Base-by-base conservation (phyloP, 2,329 filamentous ascomycete genomes). In the Ceratocystis colombiana region DNA sequence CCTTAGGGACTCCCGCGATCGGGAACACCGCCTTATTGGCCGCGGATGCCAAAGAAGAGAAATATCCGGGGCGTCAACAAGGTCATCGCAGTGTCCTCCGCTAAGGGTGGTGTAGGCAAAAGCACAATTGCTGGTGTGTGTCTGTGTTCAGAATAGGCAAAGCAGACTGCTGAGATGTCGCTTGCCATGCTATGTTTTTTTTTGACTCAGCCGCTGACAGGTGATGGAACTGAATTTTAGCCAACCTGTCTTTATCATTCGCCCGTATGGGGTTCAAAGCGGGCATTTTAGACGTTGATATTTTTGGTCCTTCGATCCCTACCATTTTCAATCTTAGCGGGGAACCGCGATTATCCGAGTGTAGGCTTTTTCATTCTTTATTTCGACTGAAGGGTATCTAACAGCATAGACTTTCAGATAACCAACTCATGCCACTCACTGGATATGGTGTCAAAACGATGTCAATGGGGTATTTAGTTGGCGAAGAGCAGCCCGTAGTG, bases 401-500 rank as follows among this genome's bases (percentile, higher is more conserved):
- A 57, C 41, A 41, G 20, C 5, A n/a, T 28, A 8, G n/a, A 20
- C 7, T 44, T 15, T 17, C 69, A 89, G 84, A 88, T 71, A 91
- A 92, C 72, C 87, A 91, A 71, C 82, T 99, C 2, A 73, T 97
- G 1, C 94, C 94, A 0, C 77, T 99, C 28, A 91, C 89, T 25
- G 96, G 96, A 73, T 97, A 97, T 78, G 94, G 94, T 50, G 83
- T 99, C 66, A 95, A 95, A 76, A 95, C 91, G 65, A 99, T 99
- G 94, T 96, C 92, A 0, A 97, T 99, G 89, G 94, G 94, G 62
- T 97, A 96, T 70, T 82, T 99, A 0, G 85, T 96, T 1, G 84
- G 84, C 22, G 87, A 90, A 70, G 82, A 85, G 10, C 88, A 89
- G 4, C 90, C 92, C 0, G 88, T 99, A 17, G 92, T 94, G 41